Conservation (phyloP, 805 yeast species). For the Teunomyces stri region DNA sequence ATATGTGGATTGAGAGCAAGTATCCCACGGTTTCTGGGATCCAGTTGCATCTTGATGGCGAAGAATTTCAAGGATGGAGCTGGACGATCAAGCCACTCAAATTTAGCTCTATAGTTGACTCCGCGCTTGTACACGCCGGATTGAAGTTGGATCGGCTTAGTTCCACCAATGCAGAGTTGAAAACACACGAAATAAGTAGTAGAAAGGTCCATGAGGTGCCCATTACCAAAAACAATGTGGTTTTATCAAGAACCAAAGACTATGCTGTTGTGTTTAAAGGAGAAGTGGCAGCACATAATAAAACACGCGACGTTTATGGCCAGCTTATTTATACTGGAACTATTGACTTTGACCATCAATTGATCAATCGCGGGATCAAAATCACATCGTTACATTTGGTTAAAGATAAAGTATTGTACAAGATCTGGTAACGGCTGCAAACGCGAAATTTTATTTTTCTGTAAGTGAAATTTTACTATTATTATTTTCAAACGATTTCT, state of each 20-base stretch:
- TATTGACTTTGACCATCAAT: conserved; percentile 30
- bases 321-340: conserved; percentile 23
- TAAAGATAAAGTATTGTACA: not conserved
- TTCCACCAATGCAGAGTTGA: not conserved
- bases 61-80: not conserved
- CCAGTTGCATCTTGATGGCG: conserved; percentile 13
- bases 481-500: not conserved
- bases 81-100: conserved; percentile 32
- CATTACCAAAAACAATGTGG: conserved; percentile 1
- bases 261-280: conserved; percentile 27
- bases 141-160: conserved; percentile 25
- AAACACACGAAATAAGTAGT: conserved; percentile 16
- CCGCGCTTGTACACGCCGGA: conserved; percentile 21
- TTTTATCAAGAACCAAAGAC: conserved; percentile 12
- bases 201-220: conserved; percentile 28
- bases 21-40: conserved; percentile 32
- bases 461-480: not conserved
- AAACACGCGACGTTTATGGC: conserved; percentile 16
- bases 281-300: conserved; percentile 18
- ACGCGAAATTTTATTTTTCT: not conserved
- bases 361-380: conserved; percentile 32
- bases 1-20: conserved; percentile 31
- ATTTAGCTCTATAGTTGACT: conserved; percentile 15
- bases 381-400: conserved; percentile 19
- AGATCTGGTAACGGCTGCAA: conserved; percentile 1